Conservation (phyloP, 495 filamentous ascomycete genomes). For the Talaromyces nanjingensis region DNA sequence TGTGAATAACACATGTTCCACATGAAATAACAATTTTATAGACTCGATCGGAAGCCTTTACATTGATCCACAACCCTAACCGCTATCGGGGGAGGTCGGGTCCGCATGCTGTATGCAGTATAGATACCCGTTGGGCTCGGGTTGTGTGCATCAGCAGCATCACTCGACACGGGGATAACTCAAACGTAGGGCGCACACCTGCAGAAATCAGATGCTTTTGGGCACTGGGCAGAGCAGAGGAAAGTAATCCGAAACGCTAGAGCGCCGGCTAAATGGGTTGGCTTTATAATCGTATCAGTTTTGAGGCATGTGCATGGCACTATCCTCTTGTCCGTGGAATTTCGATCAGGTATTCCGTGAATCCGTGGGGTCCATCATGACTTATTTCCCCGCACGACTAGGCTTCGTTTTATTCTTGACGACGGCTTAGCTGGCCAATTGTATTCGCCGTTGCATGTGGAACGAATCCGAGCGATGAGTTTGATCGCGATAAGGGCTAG, state of each 20-base stretch:
- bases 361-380: not conserved
- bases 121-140: not conserved
- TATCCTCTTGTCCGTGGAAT: not conserved
- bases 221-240: not conserved
- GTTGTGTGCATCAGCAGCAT: not conserved
- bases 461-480: not conserved
- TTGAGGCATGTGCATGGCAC: not conserved
- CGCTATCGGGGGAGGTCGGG: not conserved
- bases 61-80: not conserved
- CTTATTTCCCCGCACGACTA: not conserved
- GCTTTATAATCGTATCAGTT: not conserved
- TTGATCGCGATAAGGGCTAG: not conserved
- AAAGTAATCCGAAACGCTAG: not conserved
- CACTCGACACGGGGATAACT: not conserved
- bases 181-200: not conserved
- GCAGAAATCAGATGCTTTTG: not conserved
- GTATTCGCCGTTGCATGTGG: not conserved
- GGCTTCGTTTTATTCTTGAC: not conserved
- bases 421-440: not conserved
- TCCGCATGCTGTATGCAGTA: not conserved
- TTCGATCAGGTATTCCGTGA: not conserved
- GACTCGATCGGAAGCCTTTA: not conserved
- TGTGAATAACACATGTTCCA: not conserved
- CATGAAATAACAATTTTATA: not conserved
- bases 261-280: not conserved